Conservation (phyloP, 2,329 filamentous ascomycete species). For the Trichoderma guizhouense region DNA sequence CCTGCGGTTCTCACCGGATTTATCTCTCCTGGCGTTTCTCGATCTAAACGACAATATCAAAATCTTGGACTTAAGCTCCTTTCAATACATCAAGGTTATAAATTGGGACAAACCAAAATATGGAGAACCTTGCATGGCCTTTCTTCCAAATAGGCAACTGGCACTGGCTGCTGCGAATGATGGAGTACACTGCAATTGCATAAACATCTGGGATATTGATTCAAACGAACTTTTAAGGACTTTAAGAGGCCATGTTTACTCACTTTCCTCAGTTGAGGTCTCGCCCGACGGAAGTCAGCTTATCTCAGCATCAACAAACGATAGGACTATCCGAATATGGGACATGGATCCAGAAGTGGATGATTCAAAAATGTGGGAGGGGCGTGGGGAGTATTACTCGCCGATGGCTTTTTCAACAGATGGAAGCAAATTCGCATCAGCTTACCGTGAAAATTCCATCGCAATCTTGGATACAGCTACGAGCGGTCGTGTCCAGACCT, state of each 20-base stretch:
- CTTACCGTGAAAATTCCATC: not conserved
- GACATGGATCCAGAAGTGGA: not conserved
- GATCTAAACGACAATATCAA: not conserved
- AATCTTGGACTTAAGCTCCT: not conserved
- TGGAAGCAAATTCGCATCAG: not conserved
- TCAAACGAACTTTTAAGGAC: not conserved
- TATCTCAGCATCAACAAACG: rapidly evolving
- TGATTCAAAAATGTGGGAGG: not conserved
- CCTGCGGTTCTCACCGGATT: not conserved
- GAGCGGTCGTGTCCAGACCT: not conserved
- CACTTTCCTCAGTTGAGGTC: not conserved
- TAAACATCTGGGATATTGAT: not conserved
- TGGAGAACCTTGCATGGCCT: not conserved
- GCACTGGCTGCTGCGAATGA: not conserved
- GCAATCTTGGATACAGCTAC: not conserved
- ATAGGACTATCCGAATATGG: not conserved
- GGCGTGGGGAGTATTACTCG: rapidly evolving
- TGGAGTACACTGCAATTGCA: rapidly evolving
- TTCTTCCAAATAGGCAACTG: not conserved
- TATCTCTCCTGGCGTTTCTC: not conserved
- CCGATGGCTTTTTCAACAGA: not conserved
- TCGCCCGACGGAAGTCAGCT: not conserved
- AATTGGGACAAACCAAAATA: rapidly evolving
- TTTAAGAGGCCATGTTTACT: not conserved
- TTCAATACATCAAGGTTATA: not conserved